A percentile compares a stretch with the other conserved stretches of the same genome.
These are phyloP conservation scores for Phanerochaete sordida DNA, from an alignment of 768 basidiomycete genomes.

Conservation along the genomic window DNA sequence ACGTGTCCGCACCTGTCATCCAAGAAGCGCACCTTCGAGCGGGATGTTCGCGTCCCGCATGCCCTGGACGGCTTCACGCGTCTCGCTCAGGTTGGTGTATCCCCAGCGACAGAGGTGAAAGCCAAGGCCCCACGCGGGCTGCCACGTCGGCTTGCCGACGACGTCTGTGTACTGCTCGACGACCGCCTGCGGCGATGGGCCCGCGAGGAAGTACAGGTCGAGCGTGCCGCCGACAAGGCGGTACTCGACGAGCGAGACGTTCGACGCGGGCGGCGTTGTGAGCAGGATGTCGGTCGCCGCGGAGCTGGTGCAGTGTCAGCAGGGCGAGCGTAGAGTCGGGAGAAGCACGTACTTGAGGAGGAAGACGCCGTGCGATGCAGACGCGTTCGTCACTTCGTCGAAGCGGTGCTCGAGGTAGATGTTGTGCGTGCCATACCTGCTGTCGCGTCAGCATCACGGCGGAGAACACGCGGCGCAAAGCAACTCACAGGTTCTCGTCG, in stretches of 20 bases:
- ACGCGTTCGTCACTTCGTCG: constrained; percentile 43
- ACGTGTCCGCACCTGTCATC: neutral
- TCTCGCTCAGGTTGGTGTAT: constrained; percentile 51
- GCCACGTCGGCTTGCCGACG: constrained; percentile 68
- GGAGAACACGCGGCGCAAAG: neutral
- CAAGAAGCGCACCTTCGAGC: constrained; percentile 56
- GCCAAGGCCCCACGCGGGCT: constrained; percentile 74
- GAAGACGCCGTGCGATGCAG: constrained; percentile 74
- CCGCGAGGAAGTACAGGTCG: constrained; percentile 74
- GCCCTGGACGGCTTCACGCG: constrained; percentile 46
- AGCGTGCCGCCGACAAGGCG: constrained; percentile 71
- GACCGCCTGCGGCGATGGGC: constrained; percentile 48
- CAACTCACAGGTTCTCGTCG: constrained; percentile 61
- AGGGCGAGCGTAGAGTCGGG: neutral
- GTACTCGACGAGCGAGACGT: constrained; percentile 67
- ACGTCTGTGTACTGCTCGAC: constrained; percentile 67
- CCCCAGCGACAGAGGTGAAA: constrained; percentile 73
- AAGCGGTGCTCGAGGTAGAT: constrained; percentile 75
- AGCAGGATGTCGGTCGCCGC: constrained; percentile 71
- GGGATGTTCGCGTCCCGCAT: constrained; percentile 72
- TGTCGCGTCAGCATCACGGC: neutral
- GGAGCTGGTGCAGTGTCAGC: constrained; percentile 35
- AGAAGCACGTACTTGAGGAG: constrained; percentile 36
- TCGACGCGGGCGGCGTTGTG: constrained; percentile 50
- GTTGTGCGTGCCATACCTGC: constrained; percentile 69